Percentiles rank a stretch among this genome's conserved stretches.
phyloP scores from a whole-genome alignment of 257 asterid species.

The Ligustrum vulgare region DNA sequence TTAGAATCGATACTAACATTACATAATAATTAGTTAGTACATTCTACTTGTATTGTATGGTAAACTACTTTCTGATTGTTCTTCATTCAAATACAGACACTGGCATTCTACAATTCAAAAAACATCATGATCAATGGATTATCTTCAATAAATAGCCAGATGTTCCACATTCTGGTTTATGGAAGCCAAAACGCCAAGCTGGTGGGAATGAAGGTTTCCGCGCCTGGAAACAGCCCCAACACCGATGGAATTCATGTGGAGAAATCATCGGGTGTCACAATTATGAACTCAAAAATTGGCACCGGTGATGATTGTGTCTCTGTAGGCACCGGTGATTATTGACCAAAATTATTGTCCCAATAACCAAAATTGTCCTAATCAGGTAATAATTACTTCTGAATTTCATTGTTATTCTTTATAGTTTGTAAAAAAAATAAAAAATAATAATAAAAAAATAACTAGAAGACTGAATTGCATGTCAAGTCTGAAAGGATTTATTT shows the following conservation, averaged over 20 bases:
- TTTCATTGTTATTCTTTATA: too few species aligned
- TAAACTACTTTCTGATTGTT: neutral
- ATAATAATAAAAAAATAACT: too few species aligned
- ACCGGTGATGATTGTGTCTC: constrained; percentile 74
- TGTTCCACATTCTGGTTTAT: constrained; percentile 51
- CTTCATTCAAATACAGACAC: constrained; percentile 34
- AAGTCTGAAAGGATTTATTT: neutral
- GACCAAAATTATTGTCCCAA: constrained; percentile 64
- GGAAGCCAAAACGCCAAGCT: constrained; percentile 43
- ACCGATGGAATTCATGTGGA: constrained; percentile 64
- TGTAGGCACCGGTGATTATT: constrained; percentile 55
- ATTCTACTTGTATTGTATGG: too few species aligned
- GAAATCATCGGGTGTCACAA: constrained; percentile 40
- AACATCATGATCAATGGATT: constrained; percentile 46
- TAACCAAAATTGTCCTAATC: constrained; percentile 31
- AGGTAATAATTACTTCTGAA: neutral
- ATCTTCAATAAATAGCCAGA: constrained; percentile 49
- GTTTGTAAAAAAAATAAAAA: too few species aligned
- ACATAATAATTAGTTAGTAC: too few species aligned
- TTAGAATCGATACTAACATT: too few species aligned
- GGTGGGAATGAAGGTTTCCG: constrained; percentile 39
- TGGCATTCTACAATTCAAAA: constrained; percentile 54
- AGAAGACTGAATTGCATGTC: too few species aligned
- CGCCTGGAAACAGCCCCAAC: constrained; percentile 59
- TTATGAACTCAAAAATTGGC: constrained; percentile 37